A percentile compares a stretch with the other conserved stretches of the same genome.
phyloP scores from a whole-genome alignment of 23 red algal species.

The Gracilariopsis chorda region DNA sequence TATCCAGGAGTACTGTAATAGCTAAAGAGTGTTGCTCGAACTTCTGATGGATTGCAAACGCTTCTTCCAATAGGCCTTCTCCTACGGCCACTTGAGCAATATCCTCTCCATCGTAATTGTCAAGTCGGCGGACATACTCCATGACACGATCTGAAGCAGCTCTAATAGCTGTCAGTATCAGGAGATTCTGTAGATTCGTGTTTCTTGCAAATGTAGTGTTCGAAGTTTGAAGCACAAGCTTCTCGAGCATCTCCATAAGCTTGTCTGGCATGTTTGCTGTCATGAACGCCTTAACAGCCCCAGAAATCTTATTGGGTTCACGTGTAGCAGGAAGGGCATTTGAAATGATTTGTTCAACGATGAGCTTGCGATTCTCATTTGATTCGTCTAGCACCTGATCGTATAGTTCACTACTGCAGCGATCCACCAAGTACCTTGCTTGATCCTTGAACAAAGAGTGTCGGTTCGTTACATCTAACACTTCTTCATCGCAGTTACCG shows the following conservation, averaged over 20 bases:
- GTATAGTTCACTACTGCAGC: conserved; percentile 81
- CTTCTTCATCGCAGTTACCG: conserved; percentile 91
- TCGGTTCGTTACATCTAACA: conserved; percentile 82
- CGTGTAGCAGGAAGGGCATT: conserved; percentile 77
- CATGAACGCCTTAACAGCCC: conserved; percentile 97
- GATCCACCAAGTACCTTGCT: conserved; percentile 92
- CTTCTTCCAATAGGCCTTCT: conserved; percentile 87
- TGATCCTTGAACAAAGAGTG: conserved; percentile 93
- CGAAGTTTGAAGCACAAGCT: conserved; percentile 83
- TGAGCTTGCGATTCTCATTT: conserved; percentile 78
- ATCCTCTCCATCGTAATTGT: conserved; percentile 89
- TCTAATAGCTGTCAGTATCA: conserved; percentile 94
- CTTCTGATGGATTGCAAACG: conserved; percentile 88
- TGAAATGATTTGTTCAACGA: conserved; percentile 89
- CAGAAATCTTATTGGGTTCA: conserved; percentile 81
- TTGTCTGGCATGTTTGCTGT: conserved; percentile 86
- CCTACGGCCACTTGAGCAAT: conserved; percentile 84
- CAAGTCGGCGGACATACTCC: conserved; percentile 94
- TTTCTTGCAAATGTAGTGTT: conserved; percentile 88
- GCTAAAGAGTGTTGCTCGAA: conserved; percentile 79
- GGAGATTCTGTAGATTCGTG: conserved; percentile 93
- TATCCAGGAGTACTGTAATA: conserved; percentile 75
- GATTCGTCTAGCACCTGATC: conserved; percentile 77
- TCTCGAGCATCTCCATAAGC: conserved; percentile 96
- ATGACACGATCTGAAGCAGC: conserved; percentile 82